Evolutionary conservation across 2,329 filamentous ascomycete species (phyloP), one percentile per base, ranked within the genome.

Genomic region (Endocalyx cinctus): DNA sequence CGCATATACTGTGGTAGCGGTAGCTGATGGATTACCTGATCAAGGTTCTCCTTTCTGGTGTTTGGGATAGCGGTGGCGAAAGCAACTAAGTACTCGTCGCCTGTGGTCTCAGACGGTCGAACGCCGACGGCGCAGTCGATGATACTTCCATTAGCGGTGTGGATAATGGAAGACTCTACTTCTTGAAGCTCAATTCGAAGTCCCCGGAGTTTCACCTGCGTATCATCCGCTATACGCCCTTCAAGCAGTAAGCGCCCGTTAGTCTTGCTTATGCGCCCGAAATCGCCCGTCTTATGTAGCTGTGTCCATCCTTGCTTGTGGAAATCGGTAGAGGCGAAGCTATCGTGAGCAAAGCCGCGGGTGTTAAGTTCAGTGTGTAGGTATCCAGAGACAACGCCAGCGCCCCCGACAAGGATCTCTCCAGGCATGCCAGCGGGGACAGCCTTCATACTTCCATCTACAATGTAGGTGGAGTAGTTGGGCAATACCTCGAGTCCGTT

Each of bases 131-230:
- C 31, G 6, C 29, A 38, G 22, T 42, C 10, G 11, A 18, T 2
- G 18, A 42, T 23, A 18, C 23, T n/a, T 12, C 22, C 39, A 5
- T 38, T 19, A 4, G 43, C 17, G 2, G 22, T 18, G 4, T 22
- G 13, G 2, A 50, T 11, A 6, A 52, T 37, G 5, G 22, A 11
- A 4, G 32, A 33, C 14, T 36, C 38, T 36, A 74, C 57, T 6
- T 72, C 69, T 7, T 48, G 43, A 0, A 72, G 46, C 10, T 72
- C 67, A 15, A 71, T 58, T 3, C 66, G 54, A 10, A 63, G 29
- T 0, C 65, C 64, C 5, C 55, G 50, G 2, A 69, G 41, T 41
- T 69, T 69, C 35, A 67, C 47, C 26, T 64, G 59, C 3, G 48
- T 54, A 38, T 67, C 61, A 2, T 58, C 58, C 7, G 35, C 50